Evolutionary conservation across 2,329 filamentous ascomycete species (phyloP), one percentile per base, ranked within the genome.

Genomic region (Raffaelea arxii): DNA sequence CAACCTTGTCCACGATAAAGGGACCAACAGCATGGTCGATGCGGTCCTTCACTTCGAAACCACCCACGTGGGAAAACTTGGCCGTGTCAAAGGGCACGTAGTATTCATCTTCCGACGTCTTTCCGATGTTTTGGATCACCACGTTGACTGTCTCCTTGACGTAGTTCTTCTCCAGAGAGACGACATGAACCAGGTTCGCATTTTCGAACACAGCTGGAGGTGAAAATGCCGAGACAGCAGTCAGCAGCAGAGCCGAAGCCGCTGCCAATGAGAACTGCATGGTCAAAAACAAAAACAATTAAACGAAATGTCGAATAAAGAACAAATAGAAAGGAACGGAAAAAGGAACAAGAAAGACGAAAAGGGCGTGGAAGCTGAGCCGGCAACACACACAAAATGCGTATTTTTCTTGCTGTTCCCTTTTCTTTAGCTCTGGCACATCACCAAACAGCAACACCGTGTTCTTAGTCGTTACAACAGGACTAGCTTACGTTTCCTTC

Each of bases 191-290:
- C 25, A 97, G 68, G 64, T 98, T 97, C 65, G 76, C 77, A 67
- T 98, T 96, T 70, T 90, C 88, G 72, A 95, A 98, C 55, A 90
- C 86, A 62, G 88, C 86, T 14, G 90, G 84, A 46, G 91, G 89
- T 65, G 78, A 84, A 71, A 74, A 73, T 55, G 77, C 65, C 38
- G 80, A 53, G 44, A 59, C 58, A 38, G 55, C 57, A 60, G 81
- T 70, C 60, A 78, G 78, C 54, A 76, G 65, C 58, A 80, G 69
- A 55, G 75, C 75, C 59, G 77, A 72, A 59, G 74, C 70, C 62
- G 77, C 63, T 55, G 74, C 62, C 58, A 65, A 62, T 56, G 67
- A 63, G 19, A 53, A 47, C 63, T 66, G 71, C 70, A 73, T 73
- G 52, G 57, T 68, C 4, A 40, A 38, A 19, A 32, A 6, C 14